Percentiles rank a stretch among this genome's conserved stretches.
These are phyloP conservation scores for Parmelia sp. DNA, from an alignment of 495 filamentous ascomycete genomes.

Conservation along the genomic window DNA sequence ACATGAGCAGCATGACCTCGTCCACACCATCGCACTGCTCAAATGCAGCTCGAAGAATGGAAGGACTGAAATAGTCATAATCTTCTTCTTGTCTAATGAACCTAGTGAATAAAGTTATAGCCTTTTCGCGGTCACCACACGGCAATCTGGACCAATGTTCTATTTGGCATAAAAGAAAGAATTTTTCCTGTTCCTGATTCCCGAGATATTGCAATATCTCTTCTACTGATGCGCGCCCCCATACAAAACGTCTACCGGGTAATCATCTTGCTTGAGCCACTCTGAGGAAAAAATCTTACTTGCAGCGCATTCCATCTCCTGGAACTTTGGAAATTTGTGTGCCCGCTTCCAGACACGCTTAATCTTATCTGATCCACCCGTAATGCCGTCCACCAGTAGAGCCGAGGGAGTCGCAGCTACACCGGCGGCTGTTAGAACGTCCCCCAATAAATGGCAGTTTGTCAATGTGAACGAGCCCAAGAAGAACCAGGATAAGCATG, in stretches of 20 bases:
- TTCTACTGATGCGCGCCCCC: neutral
- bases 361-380: neutral
- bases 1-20: neutral
- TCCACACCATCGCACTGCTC: neutral
- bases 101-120: neutral
- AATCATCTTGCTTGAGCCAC: neutral
- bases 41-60: neutral
- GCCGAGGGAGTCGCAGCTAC: neutral
- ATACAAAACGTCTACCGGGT: neutral
- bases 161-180: neutral
- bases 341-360: neutral
- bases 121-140: neutral
- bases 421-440: neutral
- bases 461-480: constrained; percentile 2
- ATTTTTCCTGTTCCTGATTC: neutral
- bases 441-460: neutral
- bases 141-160: neutral
- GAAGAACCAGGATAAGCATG: neutral
- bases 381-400: neutral
- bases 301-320: neutral
- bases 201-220: too few species aligned
- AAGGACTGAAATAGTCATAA: neutral
- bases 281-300: neutral
- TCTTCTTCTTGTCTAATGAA: neutral
- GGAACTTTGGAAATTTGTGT: neutral